These are phyloP conservation scores for Colletotrichum spinosum DNA, from an alignment of 2,329 filamentous ascomycete genomes.

Conservation along the genomic window DNA sequence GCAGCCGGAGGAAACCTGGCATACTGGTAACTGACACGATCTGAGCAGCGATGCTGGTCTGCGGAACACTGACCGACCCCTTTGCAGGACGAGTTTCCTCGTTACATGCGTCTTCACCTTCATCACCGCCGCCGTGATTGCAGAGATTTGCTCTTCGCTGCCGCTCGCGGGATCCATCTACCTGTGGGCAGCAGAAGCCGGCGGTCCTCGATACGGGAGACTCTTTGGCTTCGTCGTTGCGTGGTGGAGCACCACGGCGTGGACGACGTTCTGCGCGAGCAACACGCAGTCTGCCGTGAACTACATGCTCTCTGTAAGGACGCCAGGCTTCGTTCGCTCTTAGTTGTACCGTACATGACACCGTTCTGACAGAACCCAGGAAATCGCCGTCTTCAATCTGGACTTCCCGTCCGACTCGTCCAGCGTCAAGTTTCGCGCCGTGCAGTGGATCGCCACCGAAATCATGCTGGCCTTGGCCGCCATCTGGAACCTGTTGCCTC, in stretches of 20 bases:
- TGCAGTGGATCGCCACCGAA: slow-evolving; percentile 71
- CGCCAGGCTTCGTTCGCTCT: too few species aligned
- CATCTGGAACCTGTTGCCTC: slow-evolving; percentile 61
- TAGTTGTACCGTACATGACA: neutral
- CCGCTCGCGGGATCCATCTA: slow-evolving; percentile 71
- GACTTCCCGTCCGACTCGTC: slow-evolving; percentile 64
- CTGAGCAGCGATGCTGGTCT: too few species aligned
- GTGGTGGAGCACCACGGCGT: slow-evolving; percentile 73
- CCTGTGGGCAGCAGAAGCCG: slow-evolving; percentile 70
- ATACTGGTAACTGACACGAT: slow-evolving; percentile 59
- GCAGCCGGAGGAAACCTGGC: slow-evolving; percentile 70
- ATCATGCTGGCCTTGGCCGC: slow-evolving; percentile 61
- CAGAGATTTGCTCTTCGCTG: slow-evolving; percentile 70
- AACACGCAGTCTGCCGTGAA: slow-evolving; percentile 64
- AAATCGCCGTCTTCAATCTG: slow-evolving; percentile 67
- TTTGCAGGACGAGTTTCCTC: slow-evolving; percentile 66
- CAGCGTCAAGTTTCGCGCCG: slow-evolving; percentile 68
- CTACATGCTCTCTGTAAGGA: slow-evolving; percentile 62
- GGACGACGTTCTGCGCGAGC: slow-evolving; percentile 69
- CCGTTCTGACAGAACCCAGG: slow-evolving; percentile 45
- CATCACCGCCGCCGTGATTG: slow-evolving; percentile 70
- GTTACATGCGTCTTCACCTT: slow-evolving; percentile 70
- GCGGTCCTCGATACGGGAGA: slow-evolving; percentile 65
- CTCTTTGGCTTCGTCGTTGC: slow-evolving; percentile 71
- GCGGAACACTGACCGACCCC: slow-evolving; percentile 5